Percentiles rank a stretch among this genome's conserved stretches.
These are phyloP conservation scores for Aspergillus pseudoterreus DNA, from an alignment of 2,329 filamentous ascomycete species.

Conservation along the genomic window DNA sequence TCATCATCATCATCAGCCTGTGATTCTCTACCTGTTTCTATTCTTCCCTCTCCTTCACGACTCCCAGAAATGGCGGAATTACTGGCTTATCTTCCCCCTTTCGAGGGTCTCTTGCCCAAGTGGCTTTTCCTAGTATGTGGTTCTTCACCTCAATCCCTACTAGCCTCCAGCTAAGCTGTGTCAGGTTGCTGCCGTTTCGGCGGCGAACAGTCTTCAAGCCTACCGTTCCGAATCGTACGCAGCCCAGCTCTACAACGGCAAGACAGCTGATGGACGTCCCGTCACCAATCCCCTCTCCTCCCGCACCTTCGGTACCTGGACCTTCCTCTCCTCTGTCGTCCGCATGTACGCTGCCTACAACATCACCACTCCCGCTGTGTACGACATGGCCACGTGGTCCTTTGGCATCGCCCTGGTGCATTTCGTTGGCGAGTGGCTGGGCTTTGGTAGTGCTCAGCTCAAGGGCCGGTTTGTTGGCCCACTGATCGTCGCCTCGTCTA, in stretches of 20 bases:
- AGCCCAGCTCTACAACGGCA: slow-evolving; percentile 69
- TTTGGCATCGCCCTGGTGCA: slow-evolving; percentile 74
- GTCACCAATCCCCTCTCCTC: slow-evolving; percentile 70
- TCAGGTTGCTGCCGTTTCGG: slow-evolving; percentile 76
- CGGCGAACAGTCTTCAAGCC: slow-evolving; percentile 81
- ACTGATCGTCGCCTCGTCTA: slow-evolving; percentile 54
- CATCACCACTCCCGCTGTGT: slow-evolving; percentile 67
- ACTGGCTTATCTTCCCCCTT: slow-evolving; percentile 32
- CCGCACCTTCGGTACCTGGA: slow-evolving; percentile 85
- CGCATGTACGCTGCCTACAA: slow-evolving; percentile 82
- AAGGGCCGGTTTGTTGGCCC: slow-evolving; percentile 57
- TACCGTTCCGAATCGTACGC: slow-evolving; percentile 78
- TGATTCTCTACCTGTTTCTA: neutral
- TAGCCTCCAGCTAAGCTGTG: slow-evolving; percentile 4
- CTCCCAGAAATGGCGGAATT: slow-evolving; percentile 23
- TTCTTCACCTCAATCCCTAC: neutral
- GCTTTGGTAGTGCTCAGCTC: slow-evolving; percentile 72
- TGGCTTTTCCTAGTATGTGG: slow-evolving; percentile 60
- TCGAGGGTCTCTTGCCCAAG: slow-evolving; percentile 56
- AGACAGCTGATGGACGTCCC: slow-evolving; percentile 51
- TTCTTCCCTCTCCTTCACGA: neutral
- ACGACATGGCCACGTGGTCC: slow-evolving; percentile 77
- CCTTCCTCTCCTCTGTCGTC: slow-evolving; percentile 70
- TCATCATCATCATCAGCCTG: neutral
- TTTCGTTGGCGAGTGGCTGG: slow-evolving; percentile 75